phyloP scores from a whole-genome alignment of 805 yeast genomes.

The Candida peoriensis region DNA sequence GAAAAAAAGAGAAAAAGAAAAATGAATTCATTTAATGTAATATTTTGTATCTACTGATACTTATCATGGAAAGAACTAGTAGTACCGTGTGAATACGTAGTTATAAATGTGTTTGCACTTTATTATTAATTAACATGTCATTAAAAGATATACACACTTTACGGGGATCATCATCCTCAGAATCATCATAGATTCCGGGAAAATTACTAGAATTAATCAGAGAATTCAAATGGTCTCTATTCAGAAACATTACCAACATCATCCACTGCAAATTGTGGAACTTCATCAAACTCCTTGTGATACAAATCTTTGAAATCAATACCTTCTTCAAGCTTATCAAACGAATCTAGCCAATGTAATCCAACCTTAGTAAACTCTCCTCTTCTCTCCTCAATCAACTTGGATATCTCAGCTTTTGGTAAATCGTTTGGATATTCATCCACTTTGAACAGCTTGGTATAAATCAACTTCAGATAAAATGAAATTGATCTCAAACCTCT shows the following conservation, averaged over 20 bases:
- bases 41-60: too few relatives aligned
- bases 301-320: slow-evolving; percentile 25
- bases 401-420: slow-evolving; percentile 17
- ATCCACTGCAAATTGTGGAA: slow-evolving; percentile 22
- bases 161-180: too few relatives aligned
- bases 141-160: too few relatives aligned
- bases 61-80: too few relatives aligned
- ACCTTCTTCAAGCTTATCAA: slow-evolving; percentile 29
- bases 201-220: too few relatives aligned
- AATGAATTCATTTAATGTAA: too few relatives aligned
- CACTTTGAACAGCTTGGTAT: slow-evolving; percentile 49
- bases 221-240: too few relatives aligned
- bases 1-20: too few relatives aligned
- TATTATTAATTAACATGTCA: too few relatives aligned
- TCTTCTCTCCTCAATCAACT: slow-evolving; percentile 16
- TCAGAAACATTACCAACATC: slow-evolving; percentile 26
- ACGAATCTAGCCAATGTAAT: slow-evolving; percentile 36
- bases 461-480: slow-evolving; percentile 60
- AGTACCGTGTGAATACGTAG: too few relatives aligned
- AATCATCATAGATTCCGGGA: too few relatives aligned
- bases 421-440: slow-evolving; percentile 26
- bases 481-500: slow-evolving; percentile 74
- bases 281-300: slow-evolving; percentile 14
- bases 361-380: slow-evolving; percentile 17
- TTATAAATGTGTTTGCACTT: too few relatives aligned